Conservation (phyloP, 495 filamentous ascomycete genomes). For the Glonium stellatum region DNA sequence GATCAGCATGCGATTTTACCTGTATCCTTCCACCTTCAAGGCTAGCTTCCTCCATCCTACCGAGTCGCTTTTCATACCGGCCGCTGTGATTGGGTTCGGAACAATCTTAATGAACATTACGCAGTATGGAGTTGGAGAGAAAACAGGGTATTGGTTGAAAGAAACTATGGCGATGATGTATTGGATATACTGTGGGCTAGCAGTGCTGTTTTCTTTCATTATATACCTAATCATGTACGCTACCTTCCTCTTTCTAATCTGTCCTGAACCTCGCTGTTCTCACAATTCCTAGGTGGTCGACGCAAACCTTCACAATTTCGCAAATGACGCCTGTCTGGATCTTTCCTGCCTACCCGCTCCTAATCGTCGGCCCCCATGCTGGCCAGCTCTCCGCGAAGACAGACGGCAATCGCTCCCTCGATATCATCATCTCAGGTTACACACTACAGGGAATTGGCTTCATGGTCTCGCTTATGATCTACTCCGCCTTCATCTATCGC, state of each 20-base stretch:
- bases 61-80: slow-evolving; percentile 73
- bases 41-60: slow-evolving; percentile 69
- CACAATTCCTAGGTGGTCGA: slow-evolving; percentile 49
- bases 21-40: slow-evolving; percentile 63
- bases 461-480: slow-evolving; percentile 77
- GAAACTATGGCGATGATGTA: slow-evolving; percentile 57
- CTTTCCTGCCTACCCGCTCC: slow-evolving; percentile 80
- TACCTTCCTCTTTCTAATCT: not conserved
- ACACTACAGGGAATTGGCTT: slow-evolving; percentile 79
- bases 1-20: slow-evolving; percentile 62
- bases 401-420: slow-evolving; percentile 41
- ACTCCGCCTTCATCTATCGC: slow-evolving; percentile 77
- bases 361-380: slow-evolving; percentile 72
- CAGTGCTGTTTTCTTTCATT: slow-evolving; percentile 55
- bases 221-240: slow-evolving; percentile 65
- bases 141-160: slow-evolving; percentile 62
- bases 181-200: slow-evolving; percentile 65
- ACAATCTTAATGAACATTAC: slow-evolving; percentile 74
- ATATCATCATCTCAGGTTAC: slow-evolving; percentile 63
- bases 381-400: slow-evolving; percentile 53
- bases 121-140: slow-evolving; percentile 61
- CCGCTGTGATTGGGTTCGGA: slow-evolving; percentile 62
- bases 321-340: slow-evolving; percentile 92
- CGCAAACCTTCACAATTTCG: slow-evolving; percentile 69
- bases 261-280: slow-evolving; percentile 3